These are phyloP conservation scores for Hygrophoropsis aurantiaca DNA, from an alignment of 768 basidiomycete species.

Conservation along the genomic window DNA sequence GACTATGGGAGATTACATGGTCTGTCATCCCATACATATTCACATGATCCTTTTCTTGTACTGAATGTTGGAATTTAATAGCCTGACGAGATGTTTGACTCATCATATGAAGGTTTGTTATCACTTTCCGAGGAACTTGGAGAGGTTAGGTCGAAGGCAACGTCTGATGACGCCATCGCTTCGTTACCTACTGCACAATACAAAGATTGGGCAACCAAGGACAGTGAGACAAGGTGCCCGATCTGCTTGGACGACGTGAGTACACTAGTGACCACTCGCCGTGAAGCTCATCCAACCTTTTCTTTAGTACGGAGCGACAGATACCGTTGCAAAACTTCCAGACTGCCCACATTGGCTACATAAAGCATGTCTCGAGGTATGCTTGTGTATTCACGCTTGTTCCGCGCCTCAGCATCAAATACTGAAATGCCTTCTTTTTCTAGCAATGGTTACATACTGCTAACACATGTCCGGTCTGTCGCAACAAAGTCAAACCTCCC, in stretches of 20 bases:
- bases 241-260: slow-evolving; percentile 84
- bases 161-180: slow-evolving; percentile 60
- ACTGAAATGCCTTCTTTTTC: slow-evolving; percentile 8
- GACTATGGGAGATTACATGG: slow-evolving; percentile 50
- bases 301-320: slow-evolving; percentile 60
- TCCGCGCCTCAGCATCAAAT: not conserved
- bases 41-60: not conserved
- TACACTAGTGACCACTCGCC: slow-evolving; percentile 8
- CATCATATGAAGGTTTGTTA: slow-evolving; percentile 71
- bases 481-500: slow-evolving; percentile 49
- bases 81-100: slow-evolving; percentile 77
- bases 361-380: slow-evolving; percentile 71
- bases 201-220: slow-evolving; percentile 65
- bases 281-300: slow-evolving; percentile 6
- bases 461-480: slow-evolving; percentile 80
- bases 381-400: slow-evolving; percentile 14
- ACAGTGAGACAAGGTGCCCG: slow-evolving; percentile 74
- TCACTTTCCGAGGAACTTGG: slow-evolving; percentile 60
- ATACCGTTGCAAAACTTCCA: slow-evolving; percentile 61
- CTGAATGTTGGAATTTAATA: slow-evolving; percentile 23
- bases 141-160: slow-evolving; percentile 65
- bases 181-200: slow-evolving; percentile 60
- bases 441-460: slow-evolving; percentile 83
- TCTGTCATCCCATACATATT: slow-evolving; percentile 28
- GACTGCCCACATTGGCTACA: slow-evolving; percentile 84